Evolutionary conservation across 2,329 filamentous ascomycete species (phyloP), one percentile per base, ranked within the genome.

Genomic region (Calonectria hongkongensis): DNA sequence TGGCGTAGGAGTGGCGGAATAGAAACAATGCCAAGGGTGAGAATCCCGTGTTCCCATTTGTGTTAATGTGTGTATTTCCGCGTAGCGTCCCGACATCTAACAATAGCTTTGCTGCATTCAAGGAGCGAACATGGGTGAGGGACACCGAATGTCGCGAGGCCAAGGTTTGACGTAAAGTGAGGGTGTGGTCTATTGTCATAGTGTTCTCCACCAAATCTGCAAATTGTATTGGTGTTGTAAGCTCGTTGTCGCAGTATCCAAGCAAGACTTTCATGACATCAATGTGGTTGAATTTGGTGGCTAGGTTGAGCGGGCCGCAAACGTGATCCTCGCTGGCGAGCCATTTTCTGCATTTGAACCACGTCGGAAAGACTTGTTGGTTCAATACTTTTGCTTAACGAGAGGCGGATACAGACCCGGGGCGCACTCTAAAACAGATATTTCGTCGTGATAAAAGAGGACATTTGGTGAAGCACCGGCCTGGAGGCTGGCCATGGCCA

Each of bases 251-350:
- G 39, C 27, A 43, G 21, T 48, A 28, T 12, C 65, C 43, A 16
- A 71, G 63, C 12, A 71, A 48, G 1, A 63, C 33, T 45, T 33
- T 33, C 54, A 71, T 71, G 12, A 71, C 64, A 7, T 18, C 33
- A 30, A 71, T 10, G 18, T 71, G 56, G 33, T 71, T 51, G n/a
- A 39, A 39, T 16, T 62, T 36, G 15, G 64, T 64, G 2, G 69
- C 63, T 9, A 71, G n/a, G 33, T 18, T 36, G 15, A 71, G 69
- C 4, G 69, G 43, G 8, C 39, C 50, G 18, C n/a, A 71, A 3
- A 25, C 30, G 9, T 7, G 15, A 28, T 50, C n/a, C n/a, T 25
- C 30, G 12, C 36, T 12, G 16, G 16, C 12, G 13, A 71, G 6
- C 25, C 27, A 27, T 16, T 21, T 25, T 27, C 21, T 25, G 27